Conservation (phyloP, 768 basidiomycete species). For the Rubroboletus satanas region DNA sequence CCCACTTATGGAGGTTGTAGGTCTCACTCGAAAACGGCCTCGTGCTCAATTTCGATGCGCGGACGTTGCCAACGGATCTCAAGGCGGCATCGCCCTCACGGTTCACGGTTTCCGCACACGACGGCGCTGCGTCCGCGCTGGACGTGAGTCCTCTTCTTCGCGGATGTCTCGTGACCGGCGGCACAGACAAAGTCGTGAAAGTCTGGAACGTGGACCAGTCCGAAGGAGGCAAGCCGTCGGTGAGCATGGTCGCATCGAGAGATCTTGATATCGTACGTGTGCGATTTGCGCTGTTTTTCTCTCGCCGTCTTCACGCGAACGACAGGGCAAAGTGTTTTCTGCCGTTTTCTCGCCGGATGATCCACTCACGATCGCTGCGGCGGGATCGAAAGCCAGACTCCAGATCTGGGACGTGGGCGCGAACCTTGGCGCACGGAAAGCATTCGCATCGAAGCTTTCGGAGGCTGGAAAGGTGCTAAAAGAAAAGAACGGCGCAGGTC, state of each 20-base stretch:
- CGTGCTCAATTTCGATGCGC: conserved; percentile 88
- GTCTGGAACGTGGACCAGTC: conserved; percentile 88
- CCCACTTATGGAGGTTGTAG: conserved; percentile 37
- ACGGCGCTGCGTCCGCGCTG: conserved; percentile 82
- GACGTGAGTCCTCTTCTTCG: conserved; percentile 88
- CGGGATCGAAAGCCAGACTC: conserved; percentile 88
- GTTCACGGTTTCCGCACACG: conserved; percentile 92
- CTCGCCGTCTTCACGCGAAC: conserved; percentile 1
- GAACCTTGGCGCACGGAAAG: conserved; percentile 77
- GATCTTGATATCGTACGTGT: conserved; percentile 88
- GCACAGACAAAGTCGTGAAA: conserved; percentile 92
- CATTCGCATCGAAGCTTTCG: conserved; percentile 73
- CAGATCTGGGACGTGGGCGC: conserved; percentile 95
- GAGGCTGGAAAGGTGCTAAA: conserved; percentile 65
- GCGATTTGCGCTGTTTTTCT: not conserved
- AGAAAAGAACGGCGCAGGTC: conserved; percentile 63
- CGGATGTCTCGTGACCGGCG: conserved; percentile 91
- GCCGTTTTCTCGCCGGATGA: conserved; percentile 90
- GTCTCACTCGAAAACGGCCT: conserved; percentile 94
- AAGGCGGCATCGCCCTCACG: conserved; percentile 60
- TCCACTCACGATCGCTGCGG: conserved; percentile 88
- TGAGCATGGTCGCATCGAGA: conserved; percentile 80
- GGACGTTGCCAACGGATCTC: conserved; percentile 72
- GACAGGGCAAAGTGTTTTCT: conserved; percentile 94
- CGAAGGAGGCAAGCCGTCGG: conserved; percentile 58